A percentile compares a stretch with the other conserved stretches of the same genome.
Evolutionary conservation across 495 filamentous ascomycete species (phyloP).

Genomic region (Talaromyces proteolyticus): DNA sequence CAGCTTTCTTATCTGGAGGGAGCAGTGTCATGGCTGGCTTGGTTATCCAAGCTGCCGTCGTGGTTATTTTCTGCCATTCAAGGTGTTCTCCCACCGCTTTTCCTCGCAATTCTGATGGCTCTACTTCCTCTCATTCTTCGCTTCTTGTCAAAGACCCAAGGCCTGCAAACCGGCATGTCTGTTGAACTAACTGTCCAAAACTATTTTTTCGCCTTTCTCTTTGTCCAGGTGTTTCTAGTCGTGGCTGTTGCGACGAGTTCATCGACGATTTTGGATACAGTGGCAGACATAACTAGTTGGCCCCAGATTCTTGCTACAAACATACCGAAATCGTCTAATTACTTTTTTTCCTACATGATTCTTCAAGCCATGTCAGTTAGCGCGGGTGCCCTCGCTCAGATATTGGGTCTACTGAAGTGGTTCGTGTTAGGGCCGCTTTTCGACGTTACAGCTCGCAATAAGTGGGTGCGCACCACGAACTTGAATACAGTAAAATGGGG

Average conservation of each 20-base stretch:
- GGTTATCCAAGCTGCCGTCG: conserved; percentile 57
- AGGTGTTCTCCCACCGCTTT: conserved; percentile 77
- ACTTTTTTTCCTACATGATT: conserved; percentile 98
- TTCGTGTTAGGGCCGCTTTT: conserved; percentile 72
- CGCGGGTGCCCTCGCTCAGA: conserved; percentile 85
- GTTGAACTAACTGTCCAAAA: conserved; percentile 78
- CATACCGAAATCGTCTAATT: conserved; percentile 85
- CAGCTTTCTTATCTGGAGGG: conserved; percentile 64
- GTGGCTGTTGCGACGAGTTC: conserved; percentile 84
- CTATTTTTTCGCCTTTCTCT: conserved; percentile 93
- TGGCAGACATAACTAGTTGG: conserved; percentile 54
- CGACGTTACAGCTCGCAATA: conserved; percentile 83
- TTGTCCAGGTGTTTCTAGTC: conserved; percentile 91
- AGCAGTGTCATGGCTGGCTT: conserved; percentile 61
- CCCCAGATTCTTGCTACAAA: conserved; percentile 72
- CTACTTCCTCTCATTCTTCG: conserved; percentile 76
- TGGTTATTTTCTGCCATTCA: conserved; percentile 68
- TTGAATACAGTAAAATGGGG: conserved; percentile 83
- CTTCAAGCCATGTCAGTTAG: conserved; percentile 87
- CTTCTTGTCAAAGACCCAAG: conserved; percentile 67
- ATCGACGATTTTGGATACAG: conserved; percentile 55
- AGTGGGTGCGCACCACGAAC: conserved; percentile 79
- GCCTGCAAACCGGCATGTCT: conserved; percentile 74
- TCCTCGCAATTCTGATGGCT: conserved; percentile 73
- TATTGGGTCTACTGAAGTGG: conserved; percentile 68